phyloP scores from a whole-genome alignment of 768 basidiomycete genomes.

The Lyophyllum decastes region DNA sequence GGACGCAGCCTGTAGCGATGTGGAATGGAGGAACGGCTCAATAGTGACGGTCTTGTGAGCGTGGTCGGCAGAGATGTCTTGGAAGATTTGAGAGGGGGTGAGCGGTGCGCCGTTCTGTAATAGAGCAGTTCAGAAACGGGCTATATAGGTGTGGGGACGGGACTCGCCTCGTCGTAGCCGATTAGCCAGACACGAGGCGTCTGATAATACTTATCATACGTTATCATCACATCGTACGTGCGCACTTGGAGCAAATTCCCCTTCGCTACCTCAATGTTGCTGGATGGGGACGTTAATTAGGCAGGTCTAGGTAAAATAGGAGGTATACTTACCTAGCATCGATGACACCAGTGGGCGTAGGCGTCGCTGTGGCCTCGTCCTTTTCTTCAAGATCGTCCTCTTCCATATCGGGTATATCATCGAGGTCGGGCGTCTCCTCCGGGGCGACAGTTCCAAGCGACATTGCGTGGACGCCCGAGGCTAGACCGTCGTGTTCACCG shows the following conservation, averaged over 20 bases:
- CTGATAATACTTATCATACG: constrained; percentile 99
- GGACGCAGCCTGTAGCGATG: constrained; percentile 82
- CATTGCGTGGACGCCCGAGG: constrained; percentile 45
- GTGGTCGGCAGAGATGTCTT: constrained; percentile 96
- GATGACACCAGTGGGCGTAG: constrained; percentile 43
- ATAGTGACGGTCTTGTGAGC: constrained; percentile 99
- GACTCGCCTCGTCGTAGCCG: constrained; percentile 89
- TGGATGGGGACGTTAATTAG: constrained; percentile 23
- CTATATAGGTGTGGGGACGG: background rate
- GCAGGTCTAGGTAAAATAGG: background rate
- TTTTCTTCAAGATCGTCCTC: constrained; percentile 88
- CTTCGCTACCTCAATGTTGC: constrained; percentile 65
- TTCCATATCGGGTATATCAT: constrained; percentile 99
- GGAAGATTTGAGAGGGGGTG: constrained; percentile 89
- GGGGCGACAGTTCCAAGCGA: constrained; percentile 39
- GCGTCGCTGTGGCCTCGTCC: constrained; percentile 81
- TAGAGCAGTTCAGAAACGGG: constrained; percentile 7
- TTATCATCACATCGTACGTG: constrained; percentile 99
- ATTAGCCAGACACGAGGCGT: constrained; percentile 97
- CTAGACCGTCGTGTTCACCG: constrained; percentile 44
- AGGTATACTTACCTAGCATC: constrained; percentile 48
- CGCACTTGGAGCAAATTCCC: constrained; percentile 92
- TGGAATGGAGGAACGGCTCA: constrained; percentile 95
- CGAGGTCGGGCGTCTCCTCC: constrained; percentile 83
- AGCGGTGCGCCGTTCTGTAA: constrained; percentile 83